phyloP scores from a whole-genome alignment of 2,329 filamentous ascomycete species.

The Gaeumannomyces sp. region DNA sequence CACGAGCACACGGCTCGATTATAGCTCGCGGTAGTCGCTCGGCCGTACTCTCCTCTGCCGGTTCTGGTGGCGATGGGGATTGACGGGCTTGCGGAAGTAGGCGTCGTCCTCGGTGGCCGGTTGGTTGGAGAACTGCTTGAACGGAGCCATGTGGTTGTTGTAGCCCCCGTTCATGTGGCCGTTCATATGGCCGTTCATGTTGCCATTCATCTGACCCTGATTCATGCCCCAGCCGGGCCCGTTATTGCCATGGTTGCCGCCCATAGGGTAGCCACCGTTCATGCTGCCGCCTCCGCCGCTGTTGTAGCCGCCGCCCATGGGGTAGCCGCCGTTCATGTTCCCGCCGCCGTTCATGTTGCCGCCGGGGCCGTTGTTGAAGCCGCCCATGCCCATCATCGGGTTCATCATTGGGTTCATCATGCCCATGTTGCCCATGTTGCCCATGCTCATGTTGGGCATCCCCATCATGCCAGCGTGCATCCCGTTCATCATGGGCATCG shows the following conservation, averaged over 20 bases:
- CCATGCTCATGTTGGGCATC: conserved; percentile 32
- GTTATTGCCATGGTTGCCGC: conserved; percentile 23
- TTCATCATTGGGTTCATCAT: conserved; percentile 28
- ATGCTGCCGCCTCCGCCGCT: conserved; percentile 27
- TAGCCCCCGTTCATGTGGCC: conserved; percentile 17
- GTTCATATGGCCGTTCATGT: conserved; percentile 25
- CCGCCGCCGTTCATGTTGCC: conserved; percentile 27
- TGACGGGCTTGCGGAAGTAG: conserved; percentile 93
- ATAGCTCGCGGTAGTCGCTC: conserved; percentile 86
- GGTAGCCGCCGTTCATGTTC: conserved; percentile 20
- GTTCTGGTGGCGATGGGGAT: conserved; percentile 84
- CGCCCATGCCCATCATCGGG: conserved; percentile 36
- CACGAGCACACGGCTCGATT: conserved; percentile 15
- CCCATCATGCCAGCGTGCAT: conserved; percentile 31
- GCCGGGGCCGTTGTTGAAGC: conserved; percentile 30
- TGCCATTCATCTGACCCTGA: conserved; percentile 21
- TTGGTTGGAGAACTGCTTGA: conserved; percentile 41
- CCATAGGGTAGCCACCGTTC: conserved; percentile 21
- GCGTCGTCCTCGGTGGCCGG: conserved; percentile 74
- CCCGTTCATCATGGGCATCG: conserved; percentile 17
- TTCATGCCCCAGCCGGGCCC: conserved; percentile 17
- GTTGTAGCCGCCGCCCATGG: conserved; percentile 32
- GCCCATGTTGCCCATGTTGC: conserved; percentile 27
- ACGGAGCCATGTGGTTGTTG: conserved; percentile 27
- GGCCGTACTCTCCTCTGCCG: conserved; percentile 73